phyloP scores from a whole-genome alignment of 225 moss, liverwort and hornwort species.

The Bryum argenteum region DNA sequence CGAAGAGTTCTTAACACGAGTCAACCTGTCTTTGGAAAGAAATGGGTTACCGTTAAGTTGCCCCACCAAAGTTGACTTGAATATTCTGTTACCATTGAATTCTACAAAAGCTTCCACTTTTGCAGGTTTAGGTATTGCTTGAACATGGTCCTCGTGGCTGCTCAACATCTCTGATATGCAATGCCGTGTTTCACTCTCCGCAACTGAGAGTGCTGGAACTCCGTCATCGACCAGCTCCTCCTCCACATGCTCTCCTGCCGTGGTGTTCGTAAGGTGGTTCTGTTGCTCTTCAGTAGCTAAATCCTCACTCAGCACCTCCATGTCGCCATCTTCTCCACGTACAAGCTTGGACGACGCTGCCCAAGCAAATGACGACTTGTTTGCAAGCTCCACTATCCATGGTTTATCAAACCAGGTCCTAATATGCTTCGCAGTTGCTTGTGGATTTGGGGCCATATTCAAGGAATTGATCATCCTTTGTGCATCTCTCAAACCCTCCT shows the following conservation, averaged over 20 bases:
- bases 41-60: too few species aligned
- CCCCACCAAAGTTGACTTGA: too few species aligned
- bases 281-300: not conserved
- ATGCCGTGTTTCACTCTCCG: too few species aligned
- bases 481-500: too few species aligned
- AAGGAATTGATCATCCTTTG: not conserved
- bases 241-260: not conserved
- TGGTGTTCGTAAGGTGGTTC: not conserved
- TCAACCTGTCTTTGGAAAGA: too few species aligned
- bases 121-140: too few species aligned
- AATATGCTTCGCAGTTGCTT: not conserved
- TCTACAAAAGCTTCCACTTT: too few species aligned
- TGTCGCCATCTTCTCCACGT: conserved; percentile 7
- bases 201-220: too few species aligned
- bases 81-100: too few species aligned
- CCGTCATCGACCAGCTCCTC: not conserved
- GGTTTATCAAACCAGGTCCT: not conserved
- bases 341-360: not conserved
- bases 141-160: too few species aligned
- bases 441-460: conserved; percentile 21
- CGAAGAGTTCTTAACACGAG: too few species aligned
- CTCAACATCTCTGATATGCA: too few species aligned
- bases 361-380: not conserved
- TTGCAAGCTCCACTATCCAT: not conserved
- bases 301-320: conserved; percentile 1